These are phyloP conservation scores for Talaromyces thailandensis DNA, from an alignment of 495 filamentous ascomycete species.

Conservation along the genomic window DNA sequence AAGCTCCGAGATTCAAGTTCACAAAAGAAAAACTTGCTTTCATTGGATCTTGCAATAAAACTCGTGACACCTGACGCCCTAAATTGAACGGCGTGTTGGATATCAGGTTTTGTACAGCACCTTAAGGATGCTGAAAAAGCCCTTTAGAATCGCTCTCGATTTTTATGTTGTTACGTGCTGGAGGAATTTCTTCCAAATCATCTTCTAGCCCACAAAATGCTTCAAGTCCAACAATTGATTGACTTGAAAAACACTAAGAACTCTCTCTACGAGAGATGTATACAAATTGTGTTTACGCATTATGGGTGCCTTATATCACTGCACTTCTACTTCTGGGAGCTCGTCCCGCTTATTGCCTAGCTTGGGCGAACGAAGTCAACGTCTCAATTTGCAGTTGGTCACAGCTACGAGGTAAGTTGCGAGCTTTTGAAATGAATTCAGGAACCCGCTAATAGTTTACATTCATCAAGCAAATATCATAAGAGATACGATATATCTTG, in stretches of 20 bases:
- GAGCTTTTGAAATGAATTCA: not conserved
- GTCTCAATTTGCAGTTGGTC: constrained; percentile 46
- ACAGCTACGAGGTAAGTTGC: constrained; percentile 29
- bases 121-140: too few species aligned
- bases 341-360: not conserved
- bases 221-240: not conserved
- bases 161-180: too few species aligned
- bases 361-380: constrained; percentile 17
- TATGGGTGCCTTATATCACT: not conserved
- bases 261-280: not conserved
- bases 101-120: not conserved
- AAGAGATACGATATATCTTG: constrained; percentile 52
- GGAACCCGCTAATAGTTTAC: not conserved
- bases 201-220: not conserved
- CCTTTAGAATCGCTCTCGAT: too few species aligned
- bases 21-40: not conserved
- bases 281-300: not conserved
- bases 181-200: not conserved
- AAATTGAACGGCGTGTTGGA: too few species aligned
- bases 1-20: not conserved
- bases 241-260: not conserved
- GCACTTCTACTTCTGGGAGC: not conserved
- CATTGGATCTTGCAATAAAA: not conserved
- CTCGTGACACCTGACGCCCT: not conserved
- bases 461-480: constrained; percentile 39